These are phyloP conservation scores for Nicotiana benthamiana DNA, from an alignment of 257 asterid species.

Conservation along the genomic window DNA sequence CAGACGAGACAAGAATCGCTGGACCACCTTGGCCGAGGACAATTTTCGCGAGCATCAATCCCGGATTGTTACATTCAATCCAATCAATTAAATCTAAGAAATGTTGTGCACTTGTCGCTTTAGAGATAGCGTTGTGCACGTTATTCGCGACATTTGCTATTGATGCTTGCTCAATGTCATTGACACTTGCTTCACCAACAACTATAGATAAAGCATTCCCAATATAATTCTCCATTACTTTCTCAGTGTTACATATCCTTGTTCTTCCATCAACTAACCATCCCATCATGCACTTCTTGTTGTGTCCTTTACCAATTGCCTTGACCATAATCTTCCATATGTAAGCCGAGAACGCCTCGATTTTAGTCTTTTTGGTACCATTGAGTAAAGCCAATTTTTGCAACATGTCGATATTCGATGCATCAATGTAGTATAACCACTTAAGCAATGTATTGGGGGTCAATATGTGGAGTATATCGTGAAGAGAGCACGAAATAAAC, in stretches of 20 bases:
- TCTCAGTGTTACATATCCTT: slow-evolving; percentile 13
- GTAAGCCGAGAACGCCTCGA: slow-evolving; percentile 48
- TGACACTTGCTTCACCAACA: slow-evolving; percentile 25
- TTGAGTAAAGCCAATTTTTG: slow-evolving; percentile 25
- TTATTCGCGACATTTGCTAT: slow-evolving; percentile 25
- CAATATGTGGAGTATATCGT: slow-evolving; percentile 32
- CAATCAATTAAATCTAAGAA: slow-evolving; percentile 51
- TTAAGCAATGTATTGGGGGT: slow-evolving; percentile 26
- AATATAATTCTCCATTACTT: slow-evolving; percentile 31
- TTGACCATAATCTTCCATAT: slow-evolving; percentile 47
- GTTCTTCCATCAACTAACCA: slow-evolving; percentile 52
- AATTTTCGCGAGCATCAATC: slow-evolving; percentile 40
- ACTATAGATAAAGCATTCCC: slow-evolving; percentile 44
- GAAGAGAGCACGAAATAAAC: slow-evolving; percentile 47
- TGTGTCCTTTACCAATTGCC: slow-evolving; percentile 18
- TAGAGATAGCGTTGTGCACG: slow-evolving; percentile 28
- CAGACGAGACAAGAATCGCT: slow-evolving; percentile 40
- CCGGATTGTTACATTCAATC: slow-evolving; percentile 57
- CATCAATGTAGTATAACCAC: slow-evolving; percentile 32
- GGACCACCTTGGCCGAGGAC: slow-evolving; percentile 44
- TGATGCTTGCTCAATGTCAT: slow-evolving; percentile 18
- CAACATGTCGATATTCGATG: slow-evolving; percentile 22
- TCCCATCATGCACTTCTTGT: slow-evolving; percentile 38
- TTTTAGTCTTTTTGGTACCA: slow-evolving; percentile 37
- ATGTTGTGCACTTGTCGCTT: slow-evolving; percentile 34